phyloP scores from a whole-genome alignment of 768 basidiomycete species.

The Leccinum incarnatum region DNA sequence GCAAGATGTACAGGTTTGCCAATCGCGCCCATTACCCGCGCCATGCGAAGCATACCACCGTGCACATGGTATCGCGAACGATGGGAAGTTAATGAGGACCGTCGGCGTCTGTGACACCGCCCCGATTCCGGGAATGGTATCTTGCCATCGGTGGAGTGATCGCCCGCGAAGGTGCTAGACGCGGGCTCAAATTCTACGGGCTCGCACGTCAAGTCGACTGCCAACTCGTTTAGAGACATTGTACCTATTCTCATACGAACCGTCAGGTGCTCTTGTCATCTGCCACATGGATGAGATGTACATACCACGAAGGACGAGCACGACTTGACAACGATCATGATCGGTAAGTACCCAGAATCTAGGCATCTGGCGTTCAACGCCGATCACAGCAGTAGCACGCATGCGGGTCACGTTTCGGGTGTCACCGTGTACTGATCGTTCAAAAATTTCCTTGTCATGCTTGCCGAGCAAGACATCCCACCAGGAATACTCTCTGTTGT shows the following conservation, averaged over 20 bases:
- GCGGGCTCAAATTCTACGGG: constrained; percentile 64
- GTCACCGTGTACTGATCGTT: constrained; percentile 47
- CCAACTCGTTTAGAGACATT: constrained; percentile 84
- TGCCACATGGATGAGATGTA: constrained; percentile 1
- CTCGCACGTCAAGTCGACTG: constrained; percentile 82
- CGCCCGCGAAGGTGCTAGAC: constrained; percentile 30
- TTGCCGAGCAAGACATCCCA: constrained; percentile 80
- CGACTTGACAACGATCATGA: constrained; percentile 68
- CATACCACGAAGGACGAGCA: constrained; percentile 68
- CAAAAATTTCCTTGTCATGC: constrained; percentile 82
- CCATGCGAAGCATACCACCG: constrained; percentile 78
- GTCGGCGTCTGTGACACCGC: constrained; percentile 23
- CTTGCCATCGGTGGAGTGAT: constrained; percentile 32
- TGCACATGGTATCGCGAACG: constrained; percentile 61
- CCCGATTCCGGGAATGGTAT: constrained; percentile 35
- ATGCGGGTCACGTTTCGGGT: constrained; percentile 35
- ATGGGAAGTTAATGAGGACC: constrained; percentile 19
- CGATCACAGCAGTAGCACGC: constrained; percentile 60
- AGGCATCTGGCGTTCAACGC: constrained; percentile 70
- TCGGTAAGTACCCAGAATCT: constrained; percentile 87
- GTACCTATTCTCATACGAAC: constrained; percentile 47
- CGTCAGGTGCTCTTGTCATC: constrained; percentile 3
- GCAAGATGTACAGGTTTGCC: constrained; percentile 78
- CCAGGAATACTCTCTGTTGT: constrained; percentile 59
- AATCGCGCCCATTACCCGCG: constrained; percentile 70